A percentile compares a stretch with the other conserved stretches of the same genome.
These are phyloP conservation scores for Mycena galericulata DNA, from an alignment of 768 basidiomycete species.

Conservation along the genomic window DNA sequence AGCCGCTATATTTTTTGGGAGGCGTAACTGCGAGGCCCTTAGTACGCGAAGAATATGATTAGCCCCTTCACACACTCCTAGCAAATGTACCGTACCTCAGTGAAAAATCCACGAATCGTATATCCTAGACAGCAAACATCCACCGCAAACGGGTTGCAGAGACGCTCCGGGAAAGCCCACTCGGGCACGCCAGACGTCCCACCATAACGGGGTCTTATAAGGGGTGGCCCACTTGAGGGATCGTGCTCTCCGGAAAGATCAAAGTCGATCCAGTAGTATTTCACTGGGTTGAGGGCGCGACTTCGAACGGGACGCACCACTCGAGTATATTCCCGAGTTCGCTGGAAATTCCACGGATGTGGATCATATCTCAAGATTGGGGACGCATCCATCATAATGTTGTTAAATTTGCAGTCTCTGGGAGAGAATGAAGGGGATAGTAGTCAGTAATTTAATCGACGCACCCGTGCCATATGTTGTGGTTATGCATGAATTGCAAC, in stretches of 20 bases:
- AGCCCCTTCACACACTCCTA: not conserved
- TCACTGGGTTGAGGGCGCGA: constrained; percentile 6
- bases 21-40: too few relatives aligned
- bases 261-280: constrained; percentile 18
- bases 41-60: too few relatives aligned
- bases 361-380: not conserved
- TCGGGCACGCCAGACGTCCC: not conserved
- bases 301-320: not conserved
- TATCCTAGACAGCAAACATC: constrained; percentile 6
- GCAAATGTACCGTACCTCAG: not conserved
- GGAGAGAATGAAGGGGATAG: not conserved
- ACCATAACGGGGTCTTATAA: not conserved
- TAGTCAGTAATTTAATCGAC: not conserved
- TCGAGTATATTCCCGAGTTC: not conserved
- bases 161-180: not conserved
- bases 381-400: constrained; percentile 10
- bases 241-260: constrained; percentile 12
- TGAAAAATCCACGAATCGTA: not conserved
- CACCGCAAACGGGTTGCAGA: constrained; percentile 12
- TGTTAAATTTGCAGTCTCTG: constrained; percentile 20
- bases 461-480: constrained; percentile 35
- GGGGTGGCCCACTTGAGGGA: not conserved
- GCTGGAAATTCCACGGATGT: not conserved
- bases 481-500: constrained; percentile 45
- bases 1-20: not conserved